Conservation (phyloP, 179 eudicot genomes). For the Vitellaria paradoxa region DNA sequence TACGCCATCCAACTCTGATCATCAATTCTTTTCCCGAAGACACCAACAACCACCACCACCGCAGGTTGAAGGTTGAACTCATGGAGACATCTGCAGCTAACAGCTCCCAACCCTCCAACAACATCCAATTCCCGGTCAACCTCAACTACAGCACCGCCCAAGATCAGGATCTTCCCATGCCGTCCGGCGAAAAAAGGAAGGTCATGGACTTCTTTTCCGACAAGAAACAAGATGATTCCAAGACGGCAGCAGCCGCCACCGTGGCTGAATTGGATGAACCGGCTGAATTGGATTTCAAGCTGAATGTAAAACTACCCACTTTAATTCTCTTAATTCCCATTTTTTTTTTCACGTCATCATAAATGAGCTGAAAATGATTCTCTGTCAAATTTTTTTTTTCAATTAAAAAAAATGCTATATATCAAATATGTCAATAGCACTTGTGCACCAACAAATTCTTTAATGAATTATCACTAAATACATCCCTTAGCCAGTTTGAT, state of each 20-base stretch:
- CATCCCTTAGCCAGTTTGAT: neutral
- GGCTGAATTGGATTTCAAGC: slow-evolving; percentile 23
- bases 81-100: slow-evolving; percentile 7
- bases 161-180: neutral
- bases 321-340: neutral
- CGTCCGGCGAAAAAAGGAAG: slow-evolving; percentile 17
- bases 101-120: slow-evolving; percentile 11
- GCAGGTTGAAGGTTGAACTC: slow-evolving; percentile 17
- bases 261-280: neutral
- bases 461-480: neutral
- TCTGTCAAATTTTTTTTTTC: neutral
- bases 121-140: slow-evolving; percentile 41
- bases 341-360: neutral
- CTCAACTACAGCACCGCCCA: slow-evolving; percentile 19
- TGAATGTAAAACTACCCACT: slow-evolving; percentile 25
- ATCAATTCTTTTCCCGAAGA: slow-evolving; percentile 22
- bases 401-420: no score
- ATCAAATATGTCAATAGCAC: no score
- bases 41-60: slow-evolving; percentile 9
- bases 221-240: slow-evolving; percentile 19
- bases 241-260: neutral
- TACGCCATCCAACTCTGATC: slow-evolving; percentile 15
- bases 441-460: neutral
- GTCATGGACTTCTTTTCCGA: slow-evolving; percentile 46
- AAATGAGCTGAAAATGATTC: neutral